Evolutionary conservation across 805 yeast species (phyloP).

Genomic region (Hanseniaspora lachancei): DNA sequence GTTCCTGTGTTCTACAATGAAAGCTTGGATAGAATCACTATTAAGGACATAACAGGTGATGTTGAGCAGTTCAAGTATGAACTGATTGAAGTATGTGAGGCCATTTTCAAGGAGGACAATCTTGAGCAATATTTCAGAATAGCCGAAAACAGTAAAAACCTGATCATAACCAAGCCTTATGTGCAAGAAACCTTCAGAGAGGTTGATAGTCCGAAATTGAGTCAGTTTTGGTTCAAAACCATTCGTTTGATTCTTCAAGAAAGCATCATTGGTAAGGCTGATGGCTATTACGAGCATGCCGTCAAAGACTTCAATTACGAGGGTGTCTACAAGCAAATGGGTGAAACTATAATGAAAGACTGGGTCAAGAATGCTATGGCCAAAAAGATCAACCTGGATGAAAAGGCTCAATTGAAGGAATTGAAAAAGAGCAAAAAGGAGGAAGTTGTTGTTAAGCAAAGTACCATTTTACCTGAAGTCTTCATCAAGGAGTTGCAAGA

Average conservation of each 20-base stretch:
- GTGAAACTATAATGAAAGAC: neutral
- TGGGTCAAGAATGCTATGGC: neutral
- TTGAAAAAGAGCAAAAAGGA: neutral
- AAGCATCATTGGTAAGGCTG: neutral
- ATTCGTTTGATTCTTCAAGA: slow-evolving; percentile 4
- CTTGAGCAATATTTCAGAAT: neutral
- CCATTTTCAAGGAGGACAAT: neutral
- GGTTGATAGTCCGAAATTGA: neutral
- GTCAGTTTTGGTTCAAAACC: slow-evolving; percentile 3
- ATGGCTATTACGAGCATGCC: neutral
- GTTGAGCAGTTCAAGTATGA: neutral
- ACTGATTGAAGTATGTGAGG: neutral
- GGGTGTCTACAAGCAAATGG: slow-evolving; percentile 4
- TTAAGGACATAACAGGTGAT: slow-evolving; percentile 4
- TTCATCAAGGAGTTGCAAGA: neutral
- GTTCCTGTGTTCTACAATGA: neutral
- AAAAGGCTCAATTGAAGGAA: neutral
- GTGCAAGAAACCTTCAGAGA: neutral
- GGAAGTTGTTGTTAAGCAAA: neutral
- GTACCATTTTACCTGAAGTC: neutral
- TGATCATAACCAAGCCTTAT: neutral
- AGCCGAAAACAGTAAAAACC: neutral
- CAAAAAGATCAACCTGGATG: neutral
- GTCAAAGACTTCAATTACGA: slow-evolving; percentile 2
- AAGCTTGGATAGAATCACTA: neutral